phyloP scores from a whole-genome alignment of 73 alveolate species.

The Paramecium caudatum region DNA sequence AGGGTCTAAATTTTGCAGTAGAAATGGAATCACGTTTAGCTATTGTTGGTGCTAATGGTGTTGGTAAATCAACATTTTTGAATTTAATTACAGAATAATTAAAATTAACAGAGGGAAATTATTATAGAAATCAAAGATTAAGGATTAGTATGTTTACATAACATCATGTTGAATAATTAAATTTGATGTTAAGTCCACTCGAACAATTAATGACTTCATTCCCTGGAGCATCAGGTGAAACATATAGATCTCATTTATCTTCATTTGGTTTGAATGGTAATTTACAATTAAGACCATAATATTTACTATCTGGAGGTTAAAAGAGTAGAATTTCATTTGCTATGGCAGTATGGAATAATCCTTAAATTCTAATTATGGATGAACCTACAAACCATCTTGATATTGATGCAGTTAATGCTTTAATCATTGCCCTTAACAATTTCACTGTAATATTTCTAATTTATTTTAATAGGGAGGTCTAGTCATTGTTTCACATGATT shows the following conservation, averaged over 20 bases:
- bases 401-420: conserved; percentile 99
- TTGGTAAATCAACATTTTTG: conserved; percentile 99
- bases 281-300: conserved; percentile 92
- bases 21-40: conserved; percentile 99
- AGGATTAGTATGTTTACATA: conserved; percentile 93
- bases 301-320: conserved; percentile 99
- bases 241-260: conserved; percentile 96
- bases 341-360: conserved; percentile 96
- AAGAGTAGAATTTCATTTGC: conserved; percentile 99
- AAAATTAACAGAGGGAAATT: conserved; percentile 83
- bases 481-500: conserved; percentile 98
- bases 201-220: conserved; percentile 93
- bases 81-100: conserved; percentile 95
- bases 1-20: conserved; percentile 94
- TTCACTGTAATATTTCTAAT: conserved; percentile 74
- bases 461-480: conserved; percentile 91
- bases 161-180: conserved; percentile 98
- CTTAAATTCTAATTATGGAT: conserved; percentile 98
- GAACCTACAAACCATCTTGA: conserved; percentile 99
- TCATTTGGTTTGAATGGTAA: conserved; percentile 98
- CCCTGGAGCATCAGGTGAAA: conserved; percentile 92
- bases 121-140: conserved; percentile 73
- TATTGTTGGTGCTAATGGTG: conserved; percentile 99
- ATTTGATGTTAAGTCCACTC: conserved; percentile 95
- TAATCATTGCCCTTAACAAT: conserved; percentile 94